Base-by-base conservation (phyloP, 208 protist genomes). In the Novymonas esmeraldas region DNA sequence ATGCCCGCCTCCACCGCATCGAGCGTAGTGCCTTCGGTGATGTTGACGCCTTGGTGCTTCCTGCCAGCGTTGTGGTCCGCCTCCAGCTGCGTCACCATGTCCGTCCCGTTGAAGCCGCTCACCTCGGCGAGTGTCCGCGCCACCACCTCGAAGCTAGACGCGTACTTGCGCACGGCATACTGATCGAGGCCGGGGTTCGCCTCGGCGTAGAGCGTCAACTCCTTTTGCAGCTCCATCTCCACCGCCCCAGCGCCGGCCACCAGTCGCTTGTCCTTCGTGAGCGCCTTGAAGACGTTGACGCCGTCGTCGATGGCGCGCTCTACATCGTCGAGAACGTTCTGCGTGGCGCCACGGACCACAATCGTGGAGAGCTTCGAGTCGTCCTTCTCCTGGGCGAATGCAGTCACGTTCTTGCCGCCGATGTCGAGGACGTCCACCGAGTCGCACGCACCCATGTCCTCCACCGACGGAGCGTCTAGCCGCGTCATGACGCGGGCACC, bases 121-220 rank as follows among this genome's bases (percentile, higher is more conserved):
- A 99, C 99, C 82, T 99, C 98, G 2, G 99, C 97, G 16, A 99
- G 85, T 1, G 98, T 99, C 42, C 94, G 85, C 36, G 98, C 98
- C 48, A 99, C 90, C 24, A 99, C 93, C 81, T 98, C 97, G 39
- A 99, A 98, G 54, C 97, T 97, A 60, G 98, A 92, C 4, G 97
- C 98, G 81, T 92, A 99, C 75, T 98, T 97, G 64, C 97, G 92
- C 77, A 99, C 98, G 18, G 98, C 95, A 73, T 99, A 99, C 90
- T 99, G 98, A 55, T 99, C 98, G 22, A 99, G 85, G 55, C 97
- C 98, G 26, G 92, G 88, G 65, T 92, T 96, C 34, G 85, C 81
- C 64, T 97, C 90, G n/a, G 91, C 92, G 73, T 85, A 96, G 28
- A 72, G 67, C n/a, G 79, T 89, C 36, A 98, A 75, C 57, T 94